Base-by-base conservation (phyloP, 2,329 filamentous ascomycete species). In the Dothideomycetes sp. region DNA sequence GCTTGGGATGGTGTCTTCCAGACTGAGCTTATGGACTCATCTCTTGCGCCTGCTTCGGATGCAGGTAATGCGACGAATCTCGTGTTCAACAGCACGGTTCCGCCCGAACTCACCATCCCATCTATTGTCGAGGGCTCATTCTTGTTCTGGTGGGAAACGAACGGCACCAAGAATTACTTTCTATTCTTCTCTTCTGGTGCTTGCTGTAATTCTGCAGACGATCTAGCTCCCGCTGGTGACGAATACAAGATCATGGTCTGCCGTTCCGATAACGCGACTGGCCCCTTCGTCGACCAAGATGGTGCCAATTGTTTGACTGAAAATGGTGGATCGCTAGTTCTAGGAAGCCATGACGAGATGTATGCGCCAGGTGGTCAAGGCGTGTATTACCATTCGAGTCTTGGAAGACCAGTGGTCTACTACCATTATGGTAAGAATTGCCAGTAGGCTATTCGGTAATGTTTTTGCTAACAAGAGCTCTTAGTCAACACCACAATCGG, bases 231-330 rank as follows among this genome's bases (percentile, higher is more conserved):
- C 0, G 36, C 62, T 0, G 78, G 77, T 3, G 60, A 62, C n/a
- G 79, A 81, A 57, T 83, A 83, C 56, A 73, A 72, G 53, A 77
- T 82, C 53, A 71, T 70, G 50, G 75, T 79, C 18, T 82, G 79
- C 59, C 62, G 76, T n/a, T 74, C 70, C 3, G 62, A 31, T 18
- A 64, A 58, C 5, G 64, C 69, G 3, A 72, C 63, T 1, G 65
- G 74, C 0, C 62, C 61, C 1, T 83, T 76, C 49, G 72, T 69
- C 19, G 79, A 82, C 49, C 59, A 67, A 40, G 53, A 52, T 36
- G 77, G 77, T 2, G 59, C 52, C 12, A 58, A 63, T 22, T 81
- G 77, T 52, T 68, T 62, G 0, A 50, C 61, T 5, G 69, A 70
- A 32, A 78, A 79, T 8, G 79, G 79, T 2, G 79, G 79, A 2